Conservation (phyloP, 768 basidiomycete species). For the Podaxis carcinomalis region DNA sequence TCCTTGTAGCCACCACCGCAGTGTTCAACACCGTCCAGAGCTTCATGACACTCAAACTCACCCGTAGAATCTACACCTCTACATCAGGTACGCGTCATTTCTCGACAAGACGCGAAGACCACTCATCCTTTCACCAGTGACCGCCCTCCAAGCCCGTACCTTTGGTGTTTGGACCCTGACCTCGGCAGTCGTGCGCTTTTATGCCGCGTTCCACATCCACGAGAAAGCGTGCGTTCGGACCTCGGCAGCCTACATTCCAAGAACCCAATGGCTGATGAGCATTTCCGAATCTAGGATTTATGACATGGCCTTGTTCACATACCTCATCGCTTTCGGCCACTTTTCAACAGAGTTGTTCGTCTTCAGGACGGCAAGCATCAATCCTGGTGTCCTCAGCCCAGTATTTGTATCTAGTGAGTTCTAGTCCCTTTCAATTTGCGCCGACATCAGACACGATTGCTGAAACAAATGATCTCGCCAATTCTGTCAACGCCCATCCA, state of each 20-base stretch:
- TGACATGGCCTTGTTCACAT: conserved; percentile 83
- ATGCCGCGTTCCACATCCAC: conserved; percentile 87
- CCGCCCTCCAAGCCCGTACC: conserved; percentile 79
- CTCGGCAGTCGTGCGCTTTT: conserved; percentile 75
- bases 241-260: neutral
- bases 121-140: conserved; percentile 49
- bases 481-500: conserved; percentile 13
- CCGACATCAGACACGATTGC: neutral
- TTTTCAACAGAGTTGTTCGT: conserved; percentile 84
- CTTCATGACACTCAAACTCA: conserved; percentile 71
- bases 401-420: conserved; percentile 82
- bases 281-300: conserved; percentile 60
- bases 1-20: conserved; percentile 72
- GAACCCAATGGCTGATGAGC: neutral
- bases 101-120: neutral
- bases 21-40: conserved; percentile 87
- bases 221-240: conserved; percentile 62
- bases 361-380: conserved; percentile 69
- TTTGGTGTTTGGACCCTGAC: conserved; percentile 92
- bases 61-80: conserved; percentile 68
- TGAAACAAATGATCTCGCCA: conserved; percentile 8
- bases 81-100: conserved; percentile 28
- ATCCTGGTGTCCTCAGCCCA: conserved; percentile 60
- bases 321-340: conserved; percentile 87
- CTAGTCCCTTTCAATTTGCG: neutral